Evolutionary conservation across 805 yeast genomes (phyloP).

Genomic region (Alloascoidea africana): DNA sequence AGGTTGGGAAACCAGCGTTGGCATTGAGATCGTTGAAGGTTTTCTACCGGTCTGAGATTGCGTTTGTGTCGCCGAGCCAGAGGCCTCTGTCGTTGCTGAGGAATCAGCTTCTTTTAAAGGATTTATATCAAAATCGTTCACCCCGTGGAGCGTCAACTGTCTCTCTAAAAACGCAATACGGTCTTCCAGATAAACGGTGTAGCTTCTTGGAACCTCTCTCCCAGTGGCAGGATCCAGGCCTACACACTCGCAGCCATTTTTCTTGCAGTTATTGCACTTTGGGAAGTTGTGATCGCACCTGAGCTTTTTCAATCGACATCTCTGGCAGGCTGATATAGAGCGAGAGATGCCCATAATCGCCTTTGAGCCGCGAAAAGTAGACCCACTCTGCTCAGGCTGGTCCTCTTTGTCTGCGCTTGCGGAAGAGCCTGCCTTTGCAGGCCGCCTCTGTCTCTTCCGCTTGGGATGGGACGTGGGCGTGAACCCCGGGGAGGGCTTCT

Average conservation of each 20-base stretch:
- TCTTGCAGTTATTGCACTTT: conserved; percentile 43
- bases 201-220: conserved; percentile 62
- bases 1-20: no score
- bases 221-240: conserved; percentile 85
- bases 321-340: conserved; percentile 69
- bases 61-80: no score
- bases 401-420: no score
- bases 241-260: conserved; percentile 60
- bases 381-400: no score
- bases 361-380: no score
- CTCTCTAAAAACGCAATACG: conserved; percentile 40
- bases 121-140: conserved; percentile 16
- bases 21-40: no score
- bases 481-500: no score
- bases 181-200: conserved; percentile 58
- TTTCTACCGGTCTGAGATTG: no score
- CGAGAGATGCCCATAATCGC: conserved; percentile 31
- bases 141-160: conserved; percentile 27
- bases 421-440: no score
- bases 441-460: no score
- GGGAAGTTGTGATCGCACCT: conserved; percentile 60
- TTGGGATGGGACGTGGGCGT: no score
- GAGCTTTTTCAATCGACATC: conserved; percentile 59
- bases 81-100: not conserved
- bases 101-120: conserved; percentile 8